These are phyloP conservation scores for Talaromyces sp. DNA, from an alignment of 2,329 filamentous ascomycete species.

Conservation along the genomic window DNA sequence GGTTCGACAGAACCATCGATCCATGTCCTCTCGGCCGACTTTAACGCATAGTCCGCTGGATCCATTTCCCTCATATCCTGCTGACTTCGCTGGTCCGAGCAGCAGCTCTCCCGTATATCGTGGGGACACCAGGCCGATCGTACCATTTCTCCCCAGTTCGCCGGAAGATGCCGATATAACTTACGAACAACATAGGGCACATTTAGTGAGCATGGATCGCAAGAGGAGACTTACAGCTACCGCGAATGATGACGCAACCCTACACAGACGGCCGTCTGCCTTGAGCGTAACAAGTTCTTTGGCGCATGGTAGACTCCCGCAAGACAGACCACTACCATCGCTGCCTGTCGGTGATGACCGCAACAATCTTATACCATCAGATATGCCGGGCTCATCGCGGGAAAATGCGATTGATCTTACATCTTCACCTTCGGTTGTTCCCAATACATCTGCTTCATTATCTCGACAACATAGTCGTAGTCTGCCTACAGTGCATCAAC, in stretches of 20 bases:
- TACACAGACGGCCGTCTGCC: slow-evolving; percentile 19
- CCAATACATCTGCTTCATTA: slow-evolving; percentile 19
- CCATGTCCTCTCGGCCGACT: slow-evolving; percentile 2
- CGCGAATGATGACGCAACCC: slow-evolving; percentile 28
- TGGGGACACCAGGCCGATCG: slow-evolving; percentile 6
- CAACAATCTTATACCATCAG: slow-evolving; percentile 3
- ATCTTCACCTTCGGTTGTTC: slow-evolving; percentile 25
- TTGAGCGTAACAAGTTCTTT: slow-evolving; percentile 17
- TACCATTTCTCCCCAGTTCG: background rate
- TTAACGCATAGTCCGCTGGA: slow-evolving; percentile 1
- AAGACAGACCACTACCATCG: slow-evolving; percentile 22
- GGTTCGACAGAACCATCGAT: background rate
- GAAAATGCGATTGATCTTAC: slow-evolving; percentile 34
- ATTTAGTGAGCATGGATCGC: slow-evolving; percentile 29
- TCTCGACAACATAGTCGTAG: slow-evolving; percentile 12
- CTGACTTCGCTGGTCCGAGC: slow-evolving; percentile 11
- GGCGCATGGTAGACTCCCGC: slow-evolving; percentile 22
- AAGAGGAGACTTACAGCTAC: slow-evolving; percentile 44
- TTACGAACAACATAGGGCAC: background rate
- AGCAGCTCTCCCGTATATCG: background rate
- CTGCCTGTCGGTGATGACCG: slow-evolving; percentile 12
- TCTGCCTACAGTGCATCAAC: slow-evolving; percentile 16
- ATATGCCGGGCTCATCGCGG: slow-evolving; percentile 28
- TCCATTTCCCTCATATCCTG: background rate
- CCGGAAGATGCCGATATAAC: background rate